Conservation (phyloP, 495 filamentous ascomycete genomes). For the Podospora didyma region DNA sequence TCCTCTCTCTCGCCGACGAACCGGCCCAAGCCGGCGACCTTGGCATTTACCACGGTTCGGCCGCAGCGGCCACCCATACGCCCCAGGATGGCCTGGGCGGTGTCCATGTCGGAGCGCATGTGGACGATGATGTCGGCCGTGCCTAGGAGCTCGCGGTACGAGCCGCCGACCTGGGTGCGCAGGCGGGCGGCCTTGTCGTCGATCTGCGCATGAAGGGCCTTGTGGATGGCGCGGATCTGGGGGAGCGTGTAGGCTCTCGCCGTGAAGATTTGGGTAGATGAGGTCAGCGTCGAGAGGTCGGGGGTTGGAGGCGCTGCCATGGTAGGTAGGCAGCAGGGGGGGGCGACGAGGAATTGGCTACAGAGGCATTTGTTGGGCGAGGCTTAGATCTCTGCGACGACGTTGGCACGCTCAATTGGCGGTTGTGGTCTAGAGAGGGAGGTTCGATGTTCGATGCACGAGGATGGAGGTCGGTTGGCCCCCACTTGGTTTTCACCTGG, state of each 20-base stretch:
- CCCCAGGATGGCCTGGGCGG: conserved; percentile 64
- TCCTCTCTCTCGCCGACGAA: conserved; percentile 44
- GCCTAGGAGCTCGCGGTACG: conserved; percentile 87
- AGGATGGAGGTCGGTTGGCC: too few species aligned
- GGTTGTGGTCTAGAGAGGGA: too few species aligned
- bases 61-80: conserved; percentile 77
- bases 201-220: conserved; percentile 50
- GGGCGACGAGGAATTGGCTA: too few species aligned
- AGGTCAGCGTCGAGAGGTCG: conserved; percentile 47
- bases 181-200: conserved; percentile 83
- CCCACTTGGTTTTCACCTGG: too few species aligned
- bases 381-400: too few species aligned
- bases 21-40: conserved; percentile 56
- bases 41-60: conserved; percentile 62
- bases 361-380: too few species aligned
- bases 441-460: too few species aligned
- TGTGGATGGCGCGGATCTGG: conserved; percentile 59
- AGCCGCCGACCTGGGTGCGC: conserved; percentile 85
- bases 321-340: not conserved
- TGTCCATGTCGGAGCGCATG: conserved; percentile 76
- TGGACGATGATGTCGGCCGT: conserved; percentile 89
- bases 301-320: conserved; percentile 5
- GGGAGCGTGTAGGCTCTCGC: conserved; percentile 55
- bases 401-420: too few species aligned
- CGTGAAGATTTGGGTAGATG: conserved; percentile 74